phyloP scores from a whole-genome alignment of 495 filamentous ascomycete species.

The Trichoderma erinaceum region DNA sequence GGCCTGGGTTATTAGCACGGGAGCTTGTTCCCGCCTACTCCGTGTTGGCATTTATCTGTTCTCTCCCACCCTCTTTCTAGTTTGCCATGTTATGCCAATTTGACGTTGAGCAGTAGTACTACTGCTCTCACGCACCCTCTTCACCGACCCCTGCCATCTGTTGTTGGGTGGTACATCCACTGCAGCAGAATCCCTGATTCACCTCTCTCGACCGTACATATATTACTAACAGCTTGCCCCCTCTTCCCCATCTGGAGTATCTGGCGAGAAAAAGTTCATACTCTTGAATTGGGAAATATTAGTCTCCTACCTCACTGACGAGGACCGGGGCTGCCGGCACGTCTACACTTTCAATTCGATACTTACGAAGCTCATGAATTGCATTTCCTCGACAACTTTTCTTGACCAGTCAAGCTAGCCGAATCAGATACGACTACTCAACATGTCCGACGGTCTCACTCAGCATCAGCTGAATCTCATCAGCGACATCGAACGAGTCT shows the following conservation, averaged over 20 bases:
- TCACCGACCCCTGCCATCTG: conserved; percentile 2
- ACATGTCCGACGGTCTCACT: conserved; percentile 18
- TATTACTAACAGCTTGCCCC: background rate
- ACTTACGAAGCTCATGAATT: background rate
- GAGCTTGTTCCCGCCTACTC: background rate
- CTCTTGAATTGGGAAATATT: background rate
- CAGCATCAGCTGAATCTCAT: conserved; percentile 37
- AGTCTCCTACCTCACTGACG: background rate
- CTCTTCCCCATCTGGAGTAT: background rate
- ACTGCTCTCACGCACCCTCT: background rate
- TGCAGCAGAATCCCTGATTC: conserved; percentile 5
- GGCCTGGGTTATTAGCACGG: background rate
- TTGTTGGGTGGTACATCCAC: background rate
- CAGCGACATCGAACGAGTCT: conserved; percentile 57
- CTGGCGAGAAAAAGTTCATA: background rate
- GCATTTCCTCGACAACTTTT: background rate
- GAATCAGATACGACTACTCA: background rate
- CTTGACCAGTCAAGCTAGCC: background rate
- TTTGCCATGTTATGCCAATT: background rate
- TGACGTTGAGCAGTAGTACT: background rate
- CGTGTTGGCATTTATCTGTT: background rate
- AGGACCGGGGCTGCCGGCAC: conserved; percentile 11
- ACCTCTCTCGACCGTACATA: background rate
- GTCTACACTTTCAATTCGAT: background rate
- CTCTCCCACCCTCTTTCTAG: background rate